Evolutionary conservation across 176 grass and related monocot species (phyloP).

Genomic region (Oryza glaberrima): DNA sequence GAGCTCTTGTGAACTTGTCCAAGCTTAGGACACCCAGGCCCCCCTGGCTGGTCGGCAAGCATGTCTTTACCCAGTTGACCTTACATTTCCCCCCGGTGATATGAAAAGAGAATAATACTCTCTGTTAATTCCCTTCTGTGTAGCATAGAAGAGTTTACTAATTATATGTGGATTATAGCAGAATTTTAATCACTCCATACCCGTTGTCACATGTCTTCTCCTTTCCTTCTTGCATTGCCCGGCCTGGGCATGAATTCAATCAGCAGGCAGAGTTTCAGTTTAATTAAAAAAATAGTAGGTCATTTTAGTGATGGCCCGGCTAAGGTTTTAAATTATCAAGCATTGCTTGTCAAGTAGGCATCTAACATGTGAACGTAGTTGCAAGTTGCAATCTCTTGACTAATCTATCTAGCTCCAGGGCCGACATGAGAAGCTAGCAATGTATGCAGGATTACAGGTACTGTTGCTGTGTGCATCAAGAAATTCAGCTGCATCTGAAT

Average conservation of each 20-base stretch:
- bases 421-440: conserved; percentile 25
- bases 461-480: background rate
- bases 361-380: conserved; percentile 11
- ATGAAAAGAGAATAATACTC: background rate
- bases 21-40: too few relatives aligned
- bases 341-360: background rate
- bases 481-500: background rate
- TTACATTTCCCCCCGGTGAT: too few relatives aligned
- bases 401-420: conserved; percentile 30
- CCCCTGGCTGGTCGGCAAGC: too few relatives aligned
- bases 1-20: too few relatives aligned
- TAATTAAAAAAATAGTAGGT: background rate
- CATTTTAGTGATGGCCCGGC: background rate
- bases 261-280: background rate
- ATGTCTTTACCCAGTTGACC: too few relatives aligned
- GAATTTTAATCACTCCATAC: background rate
- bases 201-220: background rate
- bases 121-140: background rate
- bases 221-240: background rate
- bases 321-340: background rate
- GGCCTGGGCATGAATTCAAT: background rate
- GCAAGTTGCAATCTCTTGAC: background rate
- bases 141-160: background rate
- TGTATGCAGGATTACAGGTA: background rate
- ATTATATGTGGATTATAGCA: background rate